A percentile compares a stretch with the other conserved stretches of the same genome.
These are phyloP conservation scores for Hymenoscyphus scutula DNA, from an alignment of 2,329 filamentous ascomycete species.

Conservation along the genomic window DNA sequence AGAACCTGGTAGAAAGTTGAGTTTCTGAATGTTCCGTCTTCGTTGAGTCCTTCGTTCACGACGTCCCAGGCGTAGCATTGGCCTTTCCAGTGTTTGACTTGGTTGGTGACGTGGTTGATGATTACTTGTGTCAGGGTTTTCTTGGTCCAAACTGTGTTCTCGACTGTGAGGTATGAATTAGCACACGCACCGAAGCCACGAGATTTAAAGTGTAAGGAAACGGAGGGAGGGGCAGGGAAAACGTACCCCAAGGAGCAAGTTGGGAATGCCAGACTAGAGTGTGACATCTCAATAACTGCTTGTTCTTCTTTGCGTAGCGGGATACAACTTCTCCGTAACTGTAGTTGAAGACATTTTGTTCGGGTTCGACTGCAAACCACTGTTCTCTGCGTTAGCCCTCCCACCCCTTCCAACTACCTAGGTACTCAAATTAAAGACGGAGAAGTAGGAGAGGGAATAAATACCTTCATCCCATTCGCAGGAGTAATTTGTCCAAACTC, in stretches of 20 bases:
- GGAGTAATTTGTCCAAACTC: slow-evolving; percentile 66
- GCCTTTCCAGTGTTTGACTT: slow-evolving; percentile 55
- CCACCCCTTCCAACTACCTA: background rate
- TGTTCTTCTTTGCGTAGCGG: slow-evolving; percentile 46
- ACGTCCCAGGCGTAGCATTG: slow-evolving; percentile 65
- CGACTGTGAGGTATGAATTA: background rate
- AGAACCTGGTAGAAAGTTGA: slow-evolving; percentile 55
- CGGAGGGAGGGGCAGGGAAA: background rate
- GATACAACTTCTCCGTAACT: slow-evolving; percentile 53
- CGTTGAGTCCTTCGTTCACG: slow-evolving; percentile 61
- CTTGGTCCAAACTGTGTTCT: slow-evolving; percentile 49
- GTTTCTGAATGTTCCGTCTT: slow-evolving; percentile 49
- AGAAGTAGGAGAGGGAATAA: background rate
- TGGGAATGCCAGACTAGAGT: slow-evolving; percentile 54
- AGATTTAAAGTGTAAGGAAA: no score
- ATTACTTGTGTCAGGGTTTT: slow-evolving; percentile 53
- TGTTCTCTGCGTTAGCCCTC: slow-evolving; percentile 13
- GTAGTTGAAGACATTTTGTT: slow-evolving; percentile 56
- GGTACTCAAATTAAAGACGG: no score
- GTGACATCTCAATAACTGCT: slow-evolving; percentile 60
- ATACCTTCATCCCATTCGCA: slow-evolving; percentile 55
- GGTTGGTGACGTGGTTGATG: slow-evolving; percentile 58
- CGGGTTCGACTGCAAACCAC: slow-evolving; percentile 59
- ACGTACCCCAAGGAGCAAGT: slow-evolving; percentile 51
- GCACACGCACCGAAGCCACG: no score